Base-by-base conservation (phyloP, 768 basidiomycete genomes). In the Wakefieldia striispora region DNA sequence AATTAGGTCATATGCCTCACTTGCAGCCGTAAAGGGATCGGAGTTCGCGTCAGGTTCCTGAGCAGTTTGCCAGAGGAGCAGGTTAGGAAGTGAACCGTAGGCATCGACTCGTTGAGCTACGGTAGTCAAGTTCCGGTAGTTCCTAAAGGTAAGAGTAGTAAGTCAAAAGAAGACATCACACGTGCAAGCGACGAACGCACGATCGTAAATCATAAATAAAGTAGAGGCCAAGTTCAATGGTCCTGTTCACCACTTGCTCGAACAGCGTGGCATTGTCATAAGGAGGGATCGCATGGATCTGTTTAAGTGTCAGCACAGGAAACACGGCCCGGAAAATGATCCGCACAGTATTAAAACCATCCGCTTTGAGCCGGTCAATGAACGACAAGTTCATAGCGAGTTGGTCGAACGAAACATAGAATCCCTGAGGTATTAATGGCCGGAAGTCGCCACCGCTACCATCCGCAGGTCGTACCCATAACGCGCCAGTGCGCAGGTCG, bases 131-230 rank as follows among this genome's bases (percentile, higher is more conserved):
- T 91, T 83, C 73, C 75, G 76, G 66, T 89, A 90, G 4, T 74
- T 74, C 75, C 70, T 87, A 49, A 5, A 29, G 14, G 26, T 3
- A 9, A 36, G 21, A 23, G 3, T 19, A n/a, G 10, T 21, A 43
- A 55, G 41, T 11, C 39, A 4, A 49, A 8, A 33, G 6, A 9
- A 4, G 8, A 29, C 8, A 11, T 29, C 10, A 4, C 27, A 29
- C 27, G 27, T 9, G 8, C 27, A 6, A 9, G 27, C 27, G n/a
- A n/a, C n/a, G 17, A 7, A 45, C 70, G 42, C 24, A 80, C 79
- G 64, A 67, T 58, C 88, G 77, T 86, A 92, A 86, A 59, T 91
- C 88, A 56, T 87, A 91, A 75, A 91, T 82, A 26, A 91, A 65
- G 58, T 84, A 91, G 3, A 82, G 53, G 26, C 63, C 63, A 4